Evolutionary conservation across 192 early-diverging fungal genomes (phyloP), one percentile per base, ranked within the genome.

Genomic region (Backusella luteola): DNA sequence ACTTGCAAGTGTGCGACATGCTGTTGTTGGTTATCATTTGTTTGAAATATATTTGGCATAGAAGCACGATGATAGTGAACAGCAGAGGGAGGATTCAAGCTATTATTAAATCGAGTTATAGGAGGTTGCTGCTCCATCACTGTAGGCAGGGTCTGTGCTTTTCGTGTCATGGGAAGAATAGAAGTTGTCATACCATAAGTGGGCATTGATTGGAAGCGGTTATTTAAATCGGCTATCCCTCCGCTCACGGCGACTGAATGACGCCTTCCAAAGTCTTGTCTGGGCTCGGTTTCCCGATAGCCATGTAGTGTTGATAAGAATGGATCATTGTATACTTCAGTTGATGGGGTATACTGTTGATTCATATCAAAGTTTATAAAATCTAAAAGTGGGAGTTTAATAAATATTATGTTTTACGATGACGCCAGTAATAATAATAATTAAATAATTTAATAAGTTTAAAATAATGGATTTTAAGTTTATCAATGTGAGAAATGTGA

Each of bases 1-100:
- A 49, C 46, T 63, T 63, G 56, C 14, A 63, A 63, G 23, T 63
- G 56, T 14, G 23, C 23, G 26, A 23, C 3, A 29, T 63, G 56
- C 12, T 63, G 56, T 29, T 29, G 26, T 5, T 63, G 23, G 26
- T 63, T 63, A 29, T 29, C 56, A 29, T 9, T 36, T 19, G 49
- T 49, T 35, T 34, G 34, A 74, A 41, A 66, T 8, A 74, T 66
- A 41, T 74, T 74, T 66, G 73, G 73, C 53, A 74, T 36, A 38
- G 73, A 74, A n/a, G 73, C 52, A 8, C 73, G 56, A 19, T 74
- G 73, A 17, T 66, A 36, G 7, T 53, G 19, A 12, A 17, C 32
- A 21, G 21, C 11, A 17, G 44, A 34, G 8, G 14, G 29, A 19
- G 29, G n/a, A 41, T 41, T n/a, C 34, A 68, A 68, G 34, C 26